Base-by-base conservation (phyloP, 1,284 basidiomycete genomes). In the Schizopora paradoxa region DNA sequence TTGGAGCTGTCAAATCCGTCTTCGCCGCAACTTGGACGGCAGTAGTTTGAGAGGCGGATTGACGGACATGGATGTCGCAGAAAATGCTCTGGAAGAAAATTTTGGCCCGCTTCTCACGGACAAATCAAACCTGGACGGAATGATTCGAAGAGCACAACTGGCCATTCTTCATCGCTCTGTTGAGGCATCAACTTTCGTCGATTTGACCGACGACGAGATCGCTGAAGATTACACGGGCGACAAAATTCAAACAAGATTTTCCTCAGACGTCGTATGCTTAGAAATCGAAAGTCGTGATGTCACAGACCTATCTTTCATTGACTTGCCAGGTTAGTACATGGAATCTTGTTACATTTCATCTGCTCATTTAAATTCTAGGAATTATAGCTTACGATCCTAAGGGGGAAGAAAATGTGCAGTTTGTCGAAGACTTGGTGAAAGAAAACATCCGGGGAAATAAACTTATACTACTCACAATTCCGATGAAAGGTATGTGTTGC, bases 261-360 rank as follows among this genome's bases (percentile, higher is more conserved):
- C 72, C 2, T 48, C 56, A 13, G 69, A 73, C 51, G 60, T 65
- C 0, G 66, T 76, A 4, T 72, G 68, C 46, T 56, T 75, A 11
- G 67, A 72, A 29, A 44, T 75, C 0, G 52, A 64, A 41, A 73
- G 69, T 11, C 70, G 70, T 0, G 69, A 69, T 0, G 47, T 71
- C 11, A 67, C 67, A 0, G 70, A 73, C 42, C 42, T 74, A 29
- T 61, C 64, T 1, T 73, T 74, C 48, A 60, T 72, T 23, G 71
- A 74, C 48, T 57, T 73, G 11, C 71, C 71, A 4, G 70, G 69
- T 70, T 51, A 13, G 53, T 47, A 2, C 28, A 14, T 10, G 28
- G 10, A 31, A 31, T 10, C 14, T 8, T 14, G 28, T 14, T 31
- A 31, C 28, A 31, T 31, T 14, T 31, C 28, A 31, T 31, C 8